These are phyloP conservation scores for Aureoboletus auriporus DNA, from an alignment of 768 basidiomycete genomes.

Conservation along the genomic window DNA sequence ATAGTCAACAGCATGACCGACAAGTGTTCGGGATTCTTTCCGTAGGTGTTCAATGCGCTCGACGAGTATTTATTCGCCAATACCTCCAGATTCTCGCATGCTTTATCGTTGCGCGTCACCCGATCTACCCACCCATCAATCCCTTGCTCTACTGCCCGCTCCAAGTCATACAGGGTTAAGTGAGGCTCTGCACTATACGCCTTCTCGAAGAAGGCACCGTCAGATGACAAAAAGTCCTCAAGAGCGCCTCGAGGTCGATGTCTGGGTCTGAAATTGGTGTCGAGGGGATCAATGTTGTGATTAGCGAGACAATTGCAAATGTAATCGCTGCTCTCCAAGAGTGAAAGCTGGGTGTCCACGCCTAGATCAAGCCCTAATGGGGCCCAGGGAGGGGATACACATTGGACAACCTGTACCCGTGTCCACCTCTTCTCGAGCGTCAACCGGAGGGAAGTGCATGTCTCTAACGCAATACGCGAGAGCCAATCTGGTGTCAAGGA, in stretches of 20 bases:
- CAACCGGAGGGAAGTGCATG: too few relatives aligned
- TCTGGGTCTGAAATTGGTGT: not conserved
- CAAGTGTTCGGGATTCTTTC: slow-evolving; percentile 33
- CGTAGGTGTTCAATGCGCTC: slow-evolving; percentile 24
- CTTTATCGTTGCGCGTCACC: slow-evolving; percentile 3
- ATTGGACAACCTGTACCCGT: too few relatives aligned
- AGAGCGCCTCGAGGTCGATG: slow-evolving; percentile 8
- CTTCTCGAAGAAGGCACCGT: slow-evolving; percentile 5
- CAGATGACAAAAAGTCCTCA: slow-evolving; percentile 12
- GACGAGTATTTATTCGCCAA: slow-evolving; percentile 25
- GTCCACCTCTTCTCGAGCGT: too few relatives aligned
- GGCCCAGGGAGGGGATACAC: too few relatives aligned
- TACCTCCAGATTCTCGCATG: slow-evolving; percentile 16
- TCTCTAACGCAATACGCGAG: too few relatives aligned
- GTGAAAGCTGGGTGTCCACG: slow-evolving; percentile 32
- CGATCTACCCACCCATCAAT: slow-evolving; percentile 33
- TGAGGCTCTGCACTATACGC: slow-evolving; percentile 9
- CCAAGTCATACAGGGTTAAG: slow-evolving; percentile 34
- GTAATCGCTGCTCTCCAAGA: slow-evolving; percentile 27
- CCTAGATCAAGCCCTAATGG: too few relatives aligned
- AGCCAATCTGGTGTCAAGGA: too few relatives aligned
- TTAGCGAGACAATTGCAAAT: slow-evolving; percentile 16
- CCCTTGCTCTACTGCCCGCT: slow-evolving; percentile 25
- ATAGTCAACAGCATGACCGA: slow-evolving; percentile 41
- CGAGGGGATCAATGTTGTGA: not conserved